Evolutionary conservation across 73 alveolate genomes (phyloP).

Genomic region (Blepharisma japonicum): DNA sequence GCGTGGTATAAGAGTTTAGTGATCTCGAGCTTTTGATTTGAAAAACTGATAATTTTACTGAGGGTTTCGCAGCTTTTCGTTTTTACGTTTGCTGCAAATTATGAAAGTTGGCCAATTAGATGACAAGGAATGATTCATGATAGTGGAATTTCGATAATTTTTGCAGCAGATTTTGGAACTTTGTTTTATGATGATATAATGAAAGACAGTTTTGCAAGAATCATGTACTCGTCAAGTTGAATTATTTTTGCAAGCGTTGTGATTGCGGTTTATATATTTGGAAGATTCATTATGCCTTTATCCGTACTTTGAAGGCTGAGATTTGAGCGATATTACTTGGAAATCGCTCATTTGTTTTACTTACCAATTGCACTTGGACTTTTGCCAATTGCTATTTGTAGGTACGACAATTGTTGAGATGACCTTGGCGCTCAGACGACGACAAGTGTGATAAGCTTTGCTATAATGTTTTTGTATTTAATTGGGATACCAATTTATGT

Average conservation of each 20-base stretch:
- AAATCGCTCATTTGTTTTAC: neutral
- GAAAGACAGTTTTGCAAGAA: neutral
- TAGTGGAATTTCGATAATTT: neutral
- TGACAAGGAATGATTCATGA: neutral
- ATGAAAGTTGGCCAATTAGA: neutral
- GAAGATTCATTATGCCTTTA: neutral
- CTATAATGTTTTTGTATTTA: neutral
- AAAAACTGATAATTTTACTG: too few relatives aligned
- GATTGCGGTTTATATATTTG: neutral
- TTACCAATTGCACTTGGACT: neutral
- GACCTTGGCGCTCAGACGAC: neutral
- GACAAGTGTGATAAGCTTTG: neutral
- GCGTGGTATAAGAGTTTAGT: too few relatives aligned
- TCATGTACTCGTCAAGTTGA: neutral
- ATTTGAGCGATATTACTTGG: neutral
- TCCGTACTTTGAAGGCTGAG: neutral
- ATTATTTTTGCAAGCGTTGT: neutral
- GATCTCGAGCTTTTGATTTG: too few relatives aligned
- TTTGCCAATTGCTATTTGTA: neutral
- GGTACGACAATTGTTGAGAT: neutral
- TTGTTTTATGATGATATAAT: neutral
- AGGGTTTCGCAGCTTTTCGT: neutral
- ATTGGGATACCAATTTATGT: neutral
- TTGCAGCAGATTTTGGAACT: neutral
- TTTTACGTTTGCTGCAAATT: conserved; percentile 3